Evolutionary conservation across 139 green algal genomes (phyloP).

Genomic region (Closterium sp.): DNA sequence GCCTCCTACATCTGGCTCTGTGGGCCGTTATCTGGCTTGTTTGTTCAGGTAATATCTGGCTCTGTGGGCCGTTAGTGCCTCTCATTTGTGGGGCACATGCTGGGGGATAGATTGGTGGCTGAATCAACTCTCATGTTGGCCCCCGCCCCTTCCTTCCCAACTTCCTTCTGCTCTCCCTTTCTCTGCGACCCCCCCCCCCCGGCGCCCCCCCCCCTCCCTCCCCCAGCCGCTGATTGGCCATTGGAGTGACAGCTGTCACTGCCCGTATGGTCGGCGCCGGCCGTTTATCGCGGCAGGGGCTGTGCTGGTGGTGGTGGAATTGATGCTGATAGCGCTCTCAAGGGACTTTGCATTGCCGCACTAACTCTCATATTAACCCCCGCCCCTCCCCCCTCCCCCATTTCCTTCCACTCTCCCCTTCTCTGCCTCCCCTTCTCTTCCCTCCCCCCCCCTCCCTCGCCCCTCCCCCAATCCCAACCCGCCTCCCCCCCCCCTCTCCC

Average conservation of each 20-base stretch:
- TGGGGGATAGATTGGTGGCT: no score
- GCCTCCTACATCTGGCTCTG: conserved; percentile 53
- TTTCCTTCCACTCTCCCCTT: no score
- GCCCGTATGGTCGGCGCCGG: conserved; percentile 30
- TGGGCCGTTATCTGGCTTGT: conserved; percentile 46
- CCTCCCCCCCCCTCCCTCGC: conserved; percentile 20
- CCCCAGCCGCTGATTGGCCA: conserved; percentile 42
- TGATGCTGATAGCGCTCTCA: background rate
- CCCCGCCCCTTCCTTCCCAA: background rate
- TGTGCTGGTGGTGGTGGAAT: conserved; percentile 13
- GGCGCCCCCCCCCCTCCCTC: background rate
- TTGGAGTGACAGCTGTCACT: conserved; percentile 43
- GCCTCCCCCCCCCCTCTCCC: no score
- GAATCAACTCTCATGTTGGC: no score
- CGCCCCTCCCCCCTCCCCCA: no score
- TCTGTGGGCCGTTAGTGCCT: no score
- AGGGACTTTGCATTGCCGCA: no score
- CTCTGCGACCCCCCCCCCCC: no score
- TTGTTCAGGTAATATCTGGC: conserved; percentile 38
- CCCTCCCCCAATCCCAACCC: no score
- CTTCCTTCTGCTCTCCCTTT: background rate
- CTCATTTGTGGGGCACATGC: no score
- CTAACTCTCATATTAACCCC: no score
- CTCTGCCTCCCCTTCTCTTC: no score
- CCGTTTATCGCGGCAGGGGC: conserved; percentile 45